Conservation (phyloP, 2,329 filamentous ascomycete genomes). For the Amauroascus niger region DNA sequence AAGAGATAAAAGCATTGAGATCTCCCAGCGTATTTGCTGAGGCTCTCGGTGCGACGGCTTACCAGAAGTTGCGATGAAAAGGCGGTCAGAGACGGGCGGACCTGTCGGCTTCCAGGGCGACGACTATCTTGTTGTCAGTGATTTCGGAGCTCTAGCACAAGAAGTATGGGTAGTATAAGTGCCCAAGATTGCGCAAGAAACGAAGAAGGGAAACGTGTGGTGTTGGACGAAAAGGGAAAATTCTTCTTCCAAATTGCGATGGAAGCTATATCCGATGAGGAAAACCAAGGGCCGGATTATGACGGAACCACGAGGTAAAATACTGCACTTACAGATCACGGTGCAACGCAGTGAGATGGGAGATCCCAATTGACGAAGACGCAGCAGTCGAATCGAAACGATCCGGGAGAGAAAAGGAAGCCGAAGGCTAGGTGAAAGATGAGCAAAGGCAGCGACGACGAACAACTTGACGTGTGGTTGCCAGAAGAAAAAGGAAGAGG, state of each 20-base stretch:
- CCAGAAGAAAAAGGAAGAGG: constrained; percentile 6
- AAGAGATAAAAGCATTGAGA: not conserved
- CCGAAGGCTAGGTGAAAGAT: constrained; percentile 5
- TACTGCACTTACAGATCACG: not conserved
- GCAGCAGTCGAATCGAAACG: constrained; percentile 1
- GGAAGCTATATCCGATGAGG: not conserved
- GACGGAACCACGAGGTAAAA: not conserved
- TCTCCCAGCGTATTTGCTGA: not conserved
- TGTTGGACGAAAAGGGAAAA: not conserved
- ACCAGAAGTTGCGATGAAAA: not conserved
- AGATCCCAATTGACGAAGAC: not conserved
- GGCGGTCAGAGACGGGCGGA: constrained; percentile 1
- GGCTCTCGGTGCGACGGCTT: not conserved
- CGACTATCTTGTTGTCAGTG: not conserved
- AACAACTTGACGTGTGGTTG: constrained; percentile 2
- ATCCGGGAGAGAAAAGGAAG: constrained; percentile 9
- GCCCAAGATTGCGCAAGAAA: no score
- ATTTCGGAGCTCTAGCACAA: not conserved
- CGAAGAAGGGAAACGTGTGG: not conserved
- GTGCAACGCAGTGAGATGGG: not conserved
- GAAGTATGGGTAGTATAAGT: not conserved
- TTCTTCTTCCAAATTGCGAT: not conserved
- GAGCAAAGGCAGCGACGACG: not conserved
- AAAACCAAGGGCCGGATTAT: constrained; percentile 1
- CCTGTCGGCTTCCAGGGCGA: constrained; percentile 3